These are phyloP conservation scores for Solanum gracilifrons DNA, from an alignment of 257 asterid genomes.

Conservation along the genomic window DNA sequence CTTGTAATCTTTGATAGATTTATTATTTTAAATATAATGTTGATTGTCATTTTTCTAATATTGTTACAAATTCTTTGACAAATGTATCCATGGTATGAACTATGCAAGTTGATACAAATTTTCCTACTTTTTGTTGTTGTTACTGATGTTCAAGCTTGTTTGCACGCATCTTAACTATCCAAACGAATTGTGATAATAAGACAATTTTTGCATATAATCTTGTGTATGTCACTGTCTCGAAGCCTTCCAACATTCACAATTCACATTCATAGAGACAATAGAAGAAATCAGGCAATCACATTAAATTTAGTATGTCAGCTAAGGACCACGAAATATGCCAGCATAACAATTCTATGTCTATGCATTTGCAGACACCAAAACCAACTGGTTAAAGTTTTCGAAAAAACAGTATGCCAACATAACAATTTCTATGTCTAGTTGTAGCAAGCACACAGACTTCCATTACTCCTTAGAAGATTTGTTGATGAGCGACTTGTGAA, in stretches of 20 bases:
- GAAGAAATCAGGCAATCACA: not conserved
- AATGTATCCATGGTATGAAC: not conserved
- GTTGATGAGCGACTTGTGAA: conserved; percentile 32
- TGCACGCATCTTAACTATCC: not conserved
- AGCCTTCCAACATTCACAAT: not conserved
- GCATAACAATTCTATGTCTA: not conserved
- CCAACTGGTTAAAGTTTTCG: not conserved
- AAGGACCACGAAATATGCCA: not conserved
- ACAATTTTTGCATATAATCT: not conserved
- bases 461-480: conserved; percentile 22
- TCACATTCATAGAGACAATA: not conserved
- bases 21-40: not conserved
- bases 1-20: not conserved
- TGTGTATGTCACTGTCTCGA: not conserved
- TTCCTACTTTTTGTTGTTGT: not conserved
- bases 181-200: not conserved
- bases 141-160: not conserved
- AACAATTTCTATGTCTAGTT: not conserved
- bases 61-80: not conserved
- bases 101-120: not conserved
- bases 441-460: not conserved
- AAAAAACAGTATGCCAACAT: not conserved
- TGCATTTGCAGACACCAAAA: not conserved
- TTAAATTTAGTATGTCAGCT: not conserved
- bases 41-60: not conserved